These are phyloP conservation scores for Lachancea kluyveri DNA, from an alignment of 805 yeast genomes.

Conservation along the genomic window DNA sequence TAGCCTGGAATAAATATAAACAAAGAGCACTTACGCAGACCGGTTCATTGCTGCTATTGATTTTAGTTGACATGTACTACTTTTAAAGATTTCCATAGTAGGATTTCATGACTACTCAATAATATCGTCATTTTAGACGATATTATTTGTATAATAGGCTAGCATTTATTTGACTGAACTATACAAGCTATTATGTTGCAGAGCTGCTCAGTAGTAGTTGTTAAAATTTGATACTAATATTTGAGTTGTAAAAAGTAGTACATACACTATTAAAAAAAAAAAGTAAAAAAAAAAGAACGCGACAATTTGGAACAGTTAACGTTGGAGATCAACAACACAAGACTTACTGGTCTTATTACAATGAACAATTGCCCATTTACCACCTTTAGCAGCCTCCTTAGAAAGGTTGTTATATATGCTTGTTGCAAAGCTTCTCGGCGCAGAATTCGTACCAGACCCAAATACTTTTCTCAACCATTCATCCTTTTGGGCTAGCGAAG, in stretches of 20 bases:
- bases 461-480: constrained; percentile 70
- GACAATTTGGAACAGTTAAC: no score
- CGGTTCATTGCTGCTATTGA: constrained; percentile 1
- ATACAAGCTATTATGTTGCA: no score
- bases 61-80: neutral
- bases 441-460: constrained; percentile 71
- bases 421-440: constrained; percentile 73
- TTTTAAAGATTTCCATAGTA: no score
- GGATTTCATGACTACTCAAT: no score
- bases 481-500: constrained; percentile 69
- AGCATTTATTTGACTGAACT: no score
- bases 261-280: no score
- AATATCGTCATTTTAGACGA: no score
- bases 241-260: no score
- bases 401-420: constrained; percentile 65
- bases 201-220: no score
- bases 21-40: constrained; percentile 7
- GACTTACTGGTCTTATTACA: constrained; percentile 75
- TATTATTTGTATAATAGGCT: no score
- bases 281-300: no score
- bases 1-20: neutral
- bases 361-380: constrained; percentile 68
- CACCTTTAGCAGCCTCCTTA: constrained; percentile 67
- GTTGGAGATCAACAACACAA: constrained; percentile 58
- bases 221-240: no score